Conservation (phyloP, 2,329 filamentous ascomycete genomes). For the Exophiala sideris region DNA sequence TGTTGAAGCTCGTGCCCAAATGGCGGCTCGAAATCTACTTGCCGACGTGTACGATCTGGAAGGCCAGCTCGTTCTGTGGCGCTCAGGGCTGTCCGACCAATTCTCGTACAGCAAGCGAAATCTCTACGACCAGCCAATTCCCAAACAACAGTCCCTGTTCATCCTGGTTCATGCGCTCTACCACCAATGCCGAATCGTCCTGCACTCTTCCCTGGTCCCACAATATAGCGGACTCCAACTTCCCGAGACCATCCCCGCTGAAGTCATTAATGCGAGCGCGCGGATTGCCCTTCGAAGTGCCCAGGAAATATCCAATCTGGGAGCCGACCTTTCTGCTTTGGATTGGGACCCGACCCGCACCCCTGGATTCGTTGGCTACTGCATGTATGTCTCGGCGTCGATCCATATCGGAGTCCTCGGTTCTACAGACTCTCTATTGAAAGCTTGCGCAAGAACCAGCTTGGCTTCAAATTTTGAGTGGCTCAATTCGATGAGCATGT, state of each 20-base stretch:
- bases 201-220: conserved; percentile 12
- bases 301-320: conserved; percentile 6
- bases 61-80: conserved; percentile 4
- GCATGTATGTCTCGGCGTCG: conserved; percentile 14
- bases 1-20: background rate
- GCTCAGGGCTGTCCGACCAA: background rate
- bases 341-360: conserved; percentile 9
- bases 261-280: conserved; percentile 5
- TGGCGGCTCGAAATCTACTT: background rate
- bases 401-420: conserved; percentile 10
- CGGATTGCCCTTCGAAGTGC: conserved; percentile 12
- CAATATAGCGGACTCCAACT: conserved; percentile 11
- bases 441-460: conserved; percentile 3
- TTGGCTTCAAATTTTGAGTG: conserved; percentile 9
- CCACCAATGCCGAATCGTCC: conserved; percentile 14
- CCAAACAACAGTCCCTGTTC: conserved; percentile 8
- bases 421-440: conserved; percentile 5
- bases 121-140: conserved; percentile 11
- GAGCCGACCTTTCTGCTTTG: conserved; percentile 6
- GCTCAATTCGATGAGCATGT: conserved; percentile 12
- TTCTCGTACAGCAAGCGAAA: conserved; percentile 8
- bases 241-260: background rate
- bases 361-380: conserved; percentile 13
- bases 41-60: conserved; percentile 9
- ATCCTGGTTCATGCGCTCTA: conserved; percentile 10